Percentiles rank a stretch among this genome's conserved stretches.
Conservation (phyloP, 257 asterid species). For the Misopates orontium region DNA sequence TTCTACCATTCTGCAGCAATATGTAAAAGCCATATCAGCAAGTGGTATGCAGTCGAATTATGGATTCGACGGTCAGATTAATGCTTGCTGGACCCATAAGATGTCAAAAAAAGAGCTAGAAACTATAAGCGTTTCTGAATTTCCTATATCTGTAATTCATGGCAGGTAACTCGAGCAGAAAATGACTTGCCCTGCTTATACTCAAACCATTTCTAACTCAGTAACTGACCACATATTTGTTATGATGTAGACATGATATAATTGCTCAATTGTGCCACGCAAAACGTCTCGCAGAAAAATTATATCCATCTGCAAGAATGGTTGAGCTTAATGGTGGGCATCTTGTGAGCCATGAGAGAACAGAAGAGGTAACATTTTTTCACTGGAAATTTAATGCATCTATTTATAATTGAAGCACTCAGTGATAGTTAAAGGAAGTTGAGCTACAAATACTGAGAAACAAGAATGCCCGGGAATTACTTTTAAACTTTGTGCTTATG, state of each 20-base stretch:
- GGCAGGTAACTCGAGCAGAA: conserved; percentile 65
- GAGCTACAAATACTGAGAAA: background rate
- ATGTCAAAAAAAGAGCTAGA: conserved; percentile 64
- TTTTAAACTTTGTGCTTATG: no score
- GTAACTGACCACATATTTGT: conserved; percentile 28
- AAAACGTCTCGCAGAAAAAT: conserved; percentile 72
- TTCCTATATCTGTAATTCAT: conserved; percentile 85
- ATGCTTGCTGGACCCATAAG: conserved; percentile 97
- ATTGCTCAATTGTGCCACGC: conserved; percentile 96
- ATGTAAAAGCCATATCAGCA: conserved; percentile 79
- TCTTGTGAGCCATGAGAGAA: conserved; percentile 92
- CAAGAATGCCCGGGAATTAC: no score
- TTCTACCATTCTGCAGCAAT: conserved; percentile 60
- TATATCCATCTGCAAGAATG: conserved; percentile 87
- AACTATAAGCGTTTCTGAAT: conserved; percentile 62
- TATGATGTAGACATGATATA: conserved; percentile 64
- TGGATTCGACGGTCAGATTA: conserved; percentile 93
- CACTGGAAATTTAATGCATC: no score
- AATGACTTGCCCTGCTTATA: conserved; percentile 1
- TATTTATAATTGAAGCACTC: no score
- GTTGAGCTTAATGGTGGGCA: conserved; percentile 96
- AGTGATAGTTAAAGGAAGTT: no score
- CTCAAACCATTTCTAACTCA: background rate
- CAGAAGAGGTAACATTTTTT: conserved; percentile 68
- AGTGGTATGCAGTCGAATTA: conserved; percentile 86